Conservation (phyloP, 345 rosid species). For the Garcia nutans region DNA sequence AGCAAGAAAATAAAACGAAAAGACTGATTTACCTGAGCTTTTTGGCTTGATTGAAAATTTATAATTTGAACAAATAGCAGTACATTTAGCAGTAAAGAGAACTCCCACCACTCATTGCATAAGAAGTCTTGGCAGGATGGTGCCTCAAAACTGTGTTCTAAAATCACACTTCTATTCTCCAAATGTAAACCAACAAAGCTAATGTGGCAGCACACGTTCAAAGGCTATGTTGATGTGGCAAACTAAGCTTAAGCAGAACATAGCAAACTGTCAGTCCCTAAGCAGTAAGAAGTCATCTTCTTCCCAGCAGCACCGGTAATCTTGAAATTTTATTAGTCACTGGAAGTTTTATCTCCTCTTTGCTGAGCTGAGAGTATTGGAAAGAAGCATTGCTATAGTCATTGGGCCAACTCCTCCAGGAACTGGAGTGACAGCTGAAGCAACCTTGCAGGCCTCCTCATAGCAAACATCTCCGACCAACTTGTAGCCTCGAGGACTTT, state of each 20-base stretch:
- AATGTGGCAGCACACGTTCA: not conserved
- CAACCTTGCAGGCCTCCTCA: conserved; percentile 72
- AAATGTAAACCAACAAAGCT: not conserved
- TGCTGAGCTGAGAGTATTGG: conserved; percentile 75
- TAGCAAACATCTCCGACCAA: conserved; percentile 82
- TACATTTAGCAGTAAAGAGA: not conserved
- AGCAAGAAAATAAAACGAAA: not conserved
- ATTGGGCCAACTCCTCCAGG: conserved; percentile 95
- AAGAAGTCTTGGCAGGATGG: not conserved
- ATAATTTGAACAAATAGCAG: too few species aligned
- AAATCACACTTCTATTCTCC: not conserved
- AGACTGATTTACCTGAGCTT: not conserved
- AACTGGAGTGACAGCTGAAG: conserved; percentile 78
- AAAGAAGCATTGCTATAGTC: conserved; percentile 89
- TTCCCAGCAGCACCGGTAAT: not conserved
- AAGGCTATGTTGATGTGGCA: not conserved
- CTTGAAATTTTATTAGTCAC: conserved; percentile 7
- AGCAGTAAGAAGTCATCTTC: not conserved
- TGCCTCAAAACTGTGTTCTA: not conserved
- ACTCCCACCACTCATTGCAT: not conserved
- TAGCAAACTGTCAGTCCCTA: not conserved
- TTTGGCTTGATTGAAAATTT: not conserved
- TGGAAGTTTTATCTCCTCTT: conserved; percentile 49
- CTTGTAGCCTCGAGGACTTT: conserved; percentile 58
- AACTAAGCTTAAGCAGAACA: not conserved